Evolutionary conservation across 2,329 filamentous ascomycete species (phyloP).

Genomic region (Penicillium verrucosum): DNA sequence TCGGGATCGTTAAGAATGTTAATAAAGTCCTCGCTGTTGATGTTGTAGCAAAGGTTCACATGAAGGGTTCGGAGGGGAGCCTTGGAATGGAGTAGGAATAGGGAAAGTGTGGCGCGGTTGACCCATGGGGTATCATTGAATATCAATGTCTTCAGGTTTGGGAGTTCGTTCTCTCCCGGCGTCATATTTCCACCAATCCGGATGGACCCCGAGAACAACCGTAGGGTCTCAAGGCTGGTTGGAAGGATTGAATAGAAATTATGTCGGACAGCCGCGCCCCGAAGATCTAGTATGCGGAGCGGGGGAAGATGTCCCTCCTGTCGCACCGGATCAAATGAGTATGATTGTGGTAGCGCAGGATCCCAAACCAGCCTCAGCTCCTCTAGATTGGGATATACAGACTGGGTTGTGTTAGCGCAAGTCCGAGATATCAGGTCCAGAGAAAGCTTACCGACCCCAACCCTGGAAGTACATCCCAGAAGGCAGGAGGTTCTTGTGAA

Average conservation of each 20-base stretch:
- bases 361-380: slow-evolving; percentile 32
- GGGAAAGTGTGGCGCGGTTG: slow-evolving; percentile 8
- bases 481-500: slow-evolving; percentile 1
- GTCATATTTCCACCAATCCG: neutral
- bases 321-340: slow-evolving; percentile 12
- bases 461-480: slow-evolving; percentile 15
- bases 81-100: slow-evolving; percentile 20
- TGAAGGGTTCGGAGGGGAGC: slow-evolving; percentile 26
- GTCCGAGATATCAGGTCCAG: neutral
- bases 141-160: slow-evolving; percentile 29
- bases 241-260: slow-evolving; percentile 24
- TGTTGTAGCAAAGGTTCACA: slow-evolving; percentile 27
- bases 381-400: slow-evolving; percentile 30
- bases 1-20: slow-evolving; percentile 1
- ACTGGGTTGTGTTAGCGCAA: neutral
- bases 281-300: slow-evolving; percentile 31
- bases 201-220: slow-evolving; percentile 24
- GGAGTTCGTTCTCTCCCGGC: slow-evolving; percentile 6
- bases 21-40: slow-evolving; percentile 16
- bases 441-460: slow-evolving; percentile 3
- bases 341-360: slow-evolving; percentile 19
- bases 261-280: slow-evolving; percentile 21
- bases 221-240: slow-evolving; percentile 29
- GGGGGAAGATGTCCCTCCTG: slow-evolving; percentile 12
- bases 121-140: slow-evolving; percentile 30